Evolutionary conservation across 2,329 filamentous ascomycete species (phyloP), one percentile per base, ranked within the genome.

Genomic region (Phialemonium atrogriseum): DNA sequence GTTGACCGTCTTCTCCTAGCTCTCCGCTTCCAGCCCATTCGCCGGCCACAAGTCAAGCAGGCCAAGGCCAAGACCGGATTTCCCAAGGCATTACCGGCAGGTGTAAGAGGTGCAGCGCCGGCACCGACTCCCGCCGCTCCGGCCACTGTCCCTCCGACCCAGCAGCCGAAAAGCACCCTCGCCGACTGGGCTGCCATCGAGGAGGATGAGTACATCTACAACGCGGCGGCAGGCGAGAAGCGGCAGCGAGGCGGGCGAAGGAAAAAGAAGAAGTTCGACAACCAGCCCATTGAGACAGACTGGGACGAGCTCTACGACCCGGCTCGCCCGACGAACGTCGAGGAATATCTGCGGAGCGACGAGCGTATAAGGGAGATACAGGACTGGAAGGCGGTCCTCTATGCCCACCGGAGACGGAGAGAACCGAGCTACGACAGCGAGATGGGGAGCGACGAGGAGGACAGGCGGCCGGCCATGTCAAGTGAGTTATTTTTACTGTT

Each of bases 231-330:
- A 26, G 63, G 58, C 13, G 72, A 82, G 48, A 83, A 84, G 58
- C 73, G 77, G 34, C 76, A 83, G 50, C 77, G 84, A 30, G 84
- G 84, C 34, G 83, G 84, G 24, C 77, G 84, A 37, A 39, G 45
- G 28, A 54, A 53, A 35, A 82, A 79, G 59, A 86, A 83, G 57
- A 84, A 76, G 38, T 68, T 72, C 41, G 64, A 74, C 5, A 64
- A 66, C 27, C 56, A 69, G 18, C 56, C 59, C 5, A 60, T 69
- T 31, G 70, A 76, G 52, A 77, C 73, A n/a, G 80, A 94, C 50
- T 95, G 87, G 87, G 83, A 94, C 52, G 86, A 93, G 52, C 73
- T 91, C 15, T 95, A 94, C 53, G 88, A 94, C 48, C 84, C 86
- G 1, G 67, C 80, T 9, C 66, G 83, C 23, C 87, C 88, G 7